Conservation (phyloP, 2,329 filamentous ascomycete species). For the Bertia moriformis region DNA sequence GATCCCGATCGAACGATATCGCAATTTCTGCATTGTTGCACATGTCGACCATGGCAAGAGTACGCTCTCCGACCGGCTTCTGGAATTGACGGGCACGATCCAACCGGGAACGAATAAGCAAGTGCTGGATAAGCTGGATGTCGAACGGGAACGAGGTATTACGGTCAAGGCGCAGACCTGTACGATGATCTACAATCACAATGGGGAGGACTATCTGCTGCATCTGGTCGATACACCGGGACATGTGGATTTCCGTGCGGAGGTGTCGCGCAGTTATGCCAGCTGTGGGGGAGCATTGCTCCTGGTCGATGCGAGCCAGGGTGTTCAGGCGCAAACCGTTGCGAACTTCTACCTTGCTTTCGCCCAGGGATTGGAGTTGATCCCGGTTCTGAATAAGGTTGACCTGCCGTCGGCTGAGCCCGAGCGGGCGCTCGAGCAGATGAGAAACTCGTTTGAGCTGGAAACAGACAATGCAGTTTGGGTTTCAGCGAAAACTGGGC, state of each 20-base stretch:
- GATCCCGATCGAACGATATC: constrained; percentile 66
- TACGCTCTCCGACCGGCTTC: constrained; percentile 78
- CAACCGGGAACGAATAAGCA: constrained; percentile 78
- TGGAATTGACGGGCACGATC: constrained; percentile 91
- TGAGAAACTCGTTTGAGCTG: constrained; percentile 75
- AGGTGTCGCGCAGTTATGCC: constrained; percentile 89
- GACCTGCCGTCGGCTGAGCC: constrained; percentile 82
- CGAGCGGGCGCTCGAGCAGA: constrained; percentile 72
- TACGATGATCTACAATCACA: constrained; percentile 85
- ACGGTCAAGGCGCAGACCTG: constrained; percentile 98
- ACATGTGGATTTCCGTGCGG: constrained; percentile 93
- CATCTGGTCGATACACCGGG: constrained; percentile 94
- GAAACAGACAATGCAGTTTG: constrained; percentile 52
- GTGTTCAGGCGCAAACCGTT: constrained; percentile 92
- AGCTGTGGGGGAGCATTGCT: constrained; percentile 86
- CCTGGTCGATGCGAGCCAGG: constrained; percentile 89
- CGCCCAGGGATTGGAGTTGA: constrained; percentile 69
- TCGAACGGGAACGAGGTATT: constrained; percentile 89
- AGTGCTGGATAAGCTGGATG: constrained; percentile 90
- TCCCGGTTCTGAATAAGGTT: constrained; percentile 94
- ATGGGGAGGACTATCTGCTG: constrained; percentile 76
- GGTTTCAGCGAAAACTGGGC: constrained; percentile 85
- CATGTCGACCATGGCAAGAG: constrained; percentile 99
- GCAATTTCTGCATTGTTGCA: constrained; percentile 97
- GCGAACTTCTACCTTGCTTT: constrained; percentile 98